These are phyloP conservation scores for Neophaeococcomyces mojaviensis DNA, from an alignment of 2,329 filamentous ascomycete genomes.

Conservation along the genomic window DNA sequence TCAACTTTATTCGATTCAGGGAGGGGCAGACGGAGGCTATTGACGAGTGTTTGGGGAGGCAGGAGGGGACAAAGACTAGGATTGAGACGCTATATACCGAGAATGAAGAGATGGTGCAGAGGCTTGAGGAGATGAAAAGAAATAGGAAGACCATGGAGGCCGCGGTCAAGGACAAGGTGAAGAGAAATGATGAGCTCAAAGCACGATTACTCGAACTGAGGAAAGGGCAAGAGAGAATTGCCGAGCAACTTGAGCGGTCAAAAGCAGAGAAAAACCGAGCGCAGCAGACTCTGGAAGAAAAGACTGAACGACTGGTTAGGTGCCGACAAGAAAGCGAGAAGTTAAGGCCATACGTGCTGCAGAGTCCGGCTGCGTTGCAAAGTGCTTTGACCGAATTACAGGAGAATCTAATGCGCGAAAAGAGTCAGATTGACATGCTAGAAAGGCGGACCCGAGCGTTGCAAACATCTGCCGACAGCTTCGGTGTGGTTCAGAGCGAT, in stretches of 20 bases:
- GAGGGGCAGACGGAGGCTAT: constrained; percentile 85
- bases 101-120: constrained; percentile 78
- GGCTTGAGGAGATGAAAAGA: constrained; percentile 70
- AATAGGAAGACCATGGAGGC: constrained; percentile 74
- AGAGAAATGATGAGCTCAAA: constrained; percentile 81
- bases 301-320: constrained; percentile 48
- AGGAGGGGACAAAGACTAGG: constrained; percentile 73
- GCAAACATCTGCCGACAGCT: constrained; percentile 86
- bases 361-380: constrained; percentile 78
- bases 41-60: constrained; percentile 87
- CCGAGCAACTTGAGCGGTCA: constrained; percentile 71
- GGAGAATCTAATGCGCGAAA: constrained; percentile 69
- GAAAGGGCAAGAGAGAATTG: constrained; percentile 73
- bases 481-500: constrained; percentile 73
- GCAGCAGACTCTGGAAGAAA: constrained; percentile 51
- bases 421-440: constrained; percentile 75
- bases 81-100: constrained; percentile 80
- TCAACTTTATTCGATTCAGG: constrained; percentile 97
- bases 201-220: constrained; percentile 71
- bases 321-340: constrained; percentile 81
- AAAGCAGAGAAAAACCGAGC: constrained; percentile 73
- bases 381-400: constrained; percentile 73
- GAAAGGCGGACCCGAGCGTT: constrained; percentile 82
- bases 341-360: constrained; percentile 81
- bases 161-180: constrained; percentile 75